Base-by-base conservation (phyloP, 2,329 filamentous ascomycete species). In the Coniochaeta pulveracea region DNA sequence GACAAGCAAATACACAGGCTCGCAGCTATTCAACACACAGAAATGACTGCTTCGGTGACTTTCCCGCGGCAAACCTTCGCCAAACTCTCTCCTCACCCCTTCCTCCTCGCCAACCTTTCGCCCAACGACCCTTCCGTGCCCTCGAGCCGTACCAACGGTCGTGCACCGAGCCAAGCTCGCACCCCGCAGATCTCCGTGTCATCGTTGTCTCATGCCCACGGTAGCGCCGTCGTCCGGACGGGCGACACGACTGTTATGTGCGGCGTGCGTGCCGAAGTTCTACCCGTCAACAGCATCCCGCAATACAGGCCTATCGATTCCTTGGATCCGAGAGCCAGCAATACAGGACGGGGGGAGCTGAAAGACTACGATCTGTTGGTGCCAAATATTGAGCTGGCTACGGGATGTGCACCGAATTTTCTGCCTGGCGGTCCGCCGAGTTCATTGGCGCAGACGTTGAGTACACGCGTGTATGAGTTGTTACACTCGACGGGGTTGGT, bases 241-340 rank as follows among this genome's bases (percentile, higher is more conserved):
- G 91, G 91, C 29, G 85, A 93, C 55, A 96, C 89, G 1, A 86
- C 85, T 1, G 85, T 88, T n/a, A 88, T 98, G 23, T 95, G 88
- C 52, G 91, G 89, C 37, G 76, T 98, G 14, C 76, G 89, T 27
- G 88, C 71, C 34, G 91, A 98, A 59, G 78, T 93, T 6, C 64
- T 98, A 17, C 67, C 78, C 30, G 78, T 81, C 3, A 69, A 72
- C 32, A 76, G 85, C 51, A 84, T 93, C 38, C 78, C 79, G 30
- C 76, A 74, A 46, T 80, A 68, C 57, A 61, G 79, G 40, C 46
- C 73, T 37, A 37, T 45, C 48, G 40, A 58, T 43, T 47, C 54
- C 43, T 48, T 58, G 49, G 6, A 41, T 36, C 39, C 44, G 39
- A n/a, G n/a, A n/a, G 42, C 59, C 41, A 47, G 55, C 34, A 17